Percentiles rank a stretch among this genome's conserved stretches.
Evolutionary conservation across 108 stramenopile species (phyloP).

Genomic region (Nannochloropsis gaditana): DNA sequence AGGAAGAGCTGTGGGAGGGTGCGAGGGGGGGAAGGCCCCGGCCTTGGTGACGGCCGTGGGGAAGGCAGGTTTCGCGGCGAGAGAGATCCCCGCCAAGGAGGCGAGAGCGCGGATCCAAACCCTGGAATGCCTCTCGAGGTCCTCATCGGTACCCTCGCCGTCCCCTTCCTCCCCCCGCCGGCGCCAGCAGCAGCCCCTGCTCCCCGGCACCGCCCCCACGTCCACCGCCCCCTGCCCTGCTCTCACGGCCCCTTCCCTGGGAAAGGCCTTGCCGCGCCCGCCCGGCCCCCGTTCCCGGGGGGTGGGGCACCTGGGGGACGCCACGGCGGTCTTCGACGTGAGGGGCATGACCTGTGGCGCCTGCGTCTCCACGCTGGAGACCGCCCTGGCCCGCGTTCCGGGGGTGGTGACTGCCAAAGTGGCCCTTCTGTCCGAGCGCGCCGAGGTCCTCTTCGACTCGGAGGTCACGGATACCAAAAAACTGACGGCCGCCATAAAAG

Average conservation of each 20-base stretch:
- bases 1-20: not conserved
- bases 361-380: slow-evolving; percentile 35
- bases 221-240: too few species aligned
- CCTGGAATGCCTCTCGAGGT: not conserved
- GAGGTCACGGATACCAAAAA: not conserved
- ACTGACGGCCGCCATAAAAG: not conserved
- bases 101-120: not conserved
- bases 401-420: slow-evolving; percentile 27
- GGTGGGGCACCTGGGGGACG: too few species aligned
- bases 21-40: not conserved
- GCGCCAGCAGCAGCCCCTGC: not conserved
- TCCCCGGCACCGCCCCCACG: not conserved
- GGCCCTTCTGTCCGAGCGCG: slow-evolving; percentile 30
- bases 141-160: not conserved
- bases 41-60: not conserved
- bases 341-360: slow-evolving; percentile 40
- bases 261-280: too few species aligned
- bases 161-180: not conserved
- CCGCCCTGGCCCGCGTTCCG: slow-evolving; percentile 26
- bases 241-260: too few species aligned
- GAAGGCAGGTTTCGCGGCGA: not conserved
- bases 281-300: too few species aligned
- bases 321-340: slow-evolving; percentile 21
- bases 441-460: slow-evolving; percentile 26
- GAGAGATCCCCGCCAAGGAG: not conserved